phyloP scores from a whole-genome alignment of 179 eudicot genomes.

The Patellifolia procumbens region DNA sequence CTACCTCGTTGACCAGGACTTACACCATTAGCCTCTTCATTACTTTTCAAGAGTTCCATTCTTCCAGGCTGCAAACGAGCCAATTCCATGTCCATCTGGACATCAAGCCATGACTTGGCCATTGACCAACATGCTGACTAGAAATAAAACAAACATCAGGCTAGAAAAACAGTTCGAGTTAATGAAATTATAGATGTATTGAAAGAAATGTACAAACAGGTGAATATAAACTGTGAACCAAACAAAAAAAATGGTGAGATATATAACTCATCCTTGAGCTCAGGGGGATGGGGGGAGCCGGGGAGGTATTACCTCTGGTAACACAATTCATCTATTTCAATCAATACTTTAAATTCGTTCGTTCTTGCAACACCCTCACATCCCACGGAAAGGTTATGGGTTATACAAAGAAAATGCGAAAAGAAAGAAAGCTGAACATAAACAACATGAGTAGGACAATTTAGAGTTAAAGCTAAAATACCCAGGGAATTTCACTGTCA shows the following conservation, averaged over 20 bases:
- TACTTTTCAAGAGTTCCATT: slow-evolving; percentile 55
- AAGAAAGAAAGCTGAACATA: too few species aligned
- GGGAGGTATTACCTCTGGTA: too few species aligned
- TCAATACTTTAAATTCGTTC: too few species aligned
- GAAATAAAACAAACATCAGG: slow-evolving; percentile 31
- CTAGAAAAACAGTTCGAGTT: neutral
- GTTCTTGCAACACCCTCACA: too few species aligned
- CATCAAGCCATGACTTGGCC: slow-evolving; percentile 97
- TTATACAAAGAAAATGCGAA: too few species aligned
- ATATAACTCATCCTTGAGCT: too few species aligned
- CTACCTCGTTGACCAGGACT: slow-evolving; percentile 56
- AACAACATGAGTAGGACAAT: too few species aligned
- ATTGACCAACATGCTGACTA: slow-evolving; percentile 99
- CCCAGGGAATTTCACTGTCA: too few species aligned
- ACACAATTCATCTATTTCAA: too few species aligned
- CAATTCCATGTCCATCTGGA: slow-evolving; percentile 75
- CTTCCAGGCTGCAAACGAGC: slow-evolving; percentile 67
- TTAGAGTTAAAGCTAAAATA: too few species aligned
- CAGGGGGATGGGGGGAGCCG: too few species aligned
- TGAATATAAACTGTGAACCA: neutral
- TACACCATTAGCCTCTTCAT: slow-evolving; percentile 54
- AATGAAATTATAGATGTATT: neutral
- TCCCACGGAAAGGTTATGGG: too few species aligned
- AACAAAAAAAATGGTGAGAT: neutral
- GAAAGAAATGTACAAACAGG: neutral